These are phyloP conservation scores for Paecilomyces sp. DNA, from an alignment of 2,329 filamentous ascomycete genomes.

Conservation along the genomic window DNA sequence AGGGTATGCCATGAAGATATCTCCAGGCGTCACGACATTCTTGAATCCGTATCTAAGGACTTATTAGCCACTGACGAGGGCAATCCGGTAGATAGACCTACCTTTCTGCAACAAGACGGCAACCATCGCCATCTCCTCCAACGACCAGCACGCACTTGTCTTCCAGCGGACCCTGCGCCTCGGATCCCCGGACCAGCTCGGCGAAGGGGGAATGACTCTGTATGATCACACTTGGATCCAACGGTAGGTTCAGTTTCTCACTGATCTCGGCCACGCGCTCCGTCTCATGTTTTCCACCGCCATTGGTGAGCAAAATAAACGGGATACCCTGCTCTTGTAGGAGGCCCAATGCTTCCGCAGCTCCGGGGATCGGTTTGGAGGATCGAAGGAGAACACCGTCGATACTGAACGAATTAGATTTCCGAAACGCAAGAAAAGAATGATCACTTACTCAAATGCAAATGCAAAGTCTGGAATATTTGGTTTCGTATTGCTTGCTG, in stretches of 20 bases:
- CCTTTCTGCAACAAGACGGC: slow-evolving; percentile 64
- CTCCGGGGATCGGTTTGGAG: slow-evolving; percentile 69
- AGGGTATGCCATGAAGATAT: slow-evolving; percentile 69
- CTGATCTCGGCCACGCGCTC: slow-evolving; percentile 66
- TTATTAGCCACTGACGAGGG: background rate
- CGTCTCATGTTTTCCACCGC: slow-evolving; percentile 76
- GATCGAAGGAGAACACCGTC: slow-evolving; percentile 92
- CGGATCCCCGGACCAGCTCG: slow-evolving; percentile 56
- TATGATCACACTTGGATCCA: slow-evolving; percentile 66
- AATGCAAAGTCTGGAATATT: slow-evolving; percentile 36
- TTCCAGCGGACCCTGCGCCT: slow-evolving; percentile 45
- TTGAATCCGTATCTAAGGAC: slow-evolving; percentile 60
- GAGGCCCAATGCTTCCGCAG: slow-evolving; percentile 63
- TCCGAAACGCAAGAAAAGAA: background rate
- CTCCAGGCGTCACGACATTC: slow-evolving; percentile 75
- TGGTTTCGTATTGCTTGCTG: slow-evolving; percentile 14
- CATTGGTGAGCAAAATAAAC: slow-evolving; percentile 93
- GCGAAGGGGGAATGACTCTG: slow-evolving; percentile 89
- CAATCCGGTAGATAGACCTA: slow-evolving; percentile 23
- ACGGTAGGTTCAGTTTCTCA: slow-evolving; percentile 54
- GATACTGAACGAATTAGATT: slow-evolving; percentile 48
- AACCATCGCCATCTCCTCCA: slow-evolving; percentile 60
- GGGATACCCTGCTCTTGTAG: slow-evolving; percentile 71
- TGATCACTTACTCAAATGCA: slow-evolving; percentile 36
- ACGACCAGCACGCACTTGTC: slow-evolving; percentile 68